A percentile compares a stretch with the other conserved stretches of the same genome.
Conservation (phyloP, 495 filamentous ascomycete species). For the Podospora fimiseda region DNA sequence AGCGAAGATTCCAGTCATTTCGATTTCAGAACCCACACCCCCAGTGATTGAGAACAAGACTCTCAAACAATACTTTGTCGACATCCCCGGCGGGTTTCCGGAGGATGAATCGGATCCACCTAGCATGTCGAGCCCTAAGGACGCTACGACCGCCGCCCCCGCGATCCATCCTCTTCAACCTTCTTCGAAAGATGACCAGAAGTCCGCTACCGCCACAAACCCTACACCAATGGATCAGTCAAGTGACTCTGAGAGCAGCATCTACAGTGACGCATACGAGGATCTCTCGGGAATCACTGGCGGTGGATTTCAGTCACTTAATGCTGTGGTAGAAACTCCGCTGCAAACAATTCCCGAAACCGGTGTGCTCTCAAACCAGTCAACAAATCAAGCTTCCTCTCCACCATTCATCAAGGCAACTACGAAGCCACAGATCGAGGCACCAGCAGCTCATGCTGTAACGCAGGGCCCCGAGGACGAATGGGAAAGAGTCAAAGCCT, state of each 20-base stretch:
- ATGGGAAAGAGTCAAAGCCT: slow-evolving; percentile 57
- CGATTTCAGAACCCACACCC: slow-evolving; percentile 33
- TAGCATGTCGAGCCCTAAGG: neutral
- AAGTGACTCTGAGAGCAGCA: slow-evolving; percentile 44
- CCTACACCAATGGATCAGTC: slow-evolving; percentile 11
- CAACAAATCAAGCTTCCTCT: neutral
- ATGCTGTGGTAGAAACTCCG: slow-evolving; percentile 72
- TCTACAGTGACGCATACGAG: slow-evolving; percentile 87
- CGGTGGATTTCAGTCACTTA: slow-evolving; percentile 73
- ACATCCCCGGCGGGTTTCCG: slow-evolving; percentile 42
- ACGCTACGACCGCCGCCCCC: neutral
- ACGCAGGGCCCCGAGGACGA: slow-evolving; percentile 37
- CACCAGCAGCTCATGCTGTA: too few relatives aligned
- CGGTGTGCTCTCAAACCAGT: neutral
- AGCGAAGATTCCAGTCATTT: slow-evolving; percentile 29
- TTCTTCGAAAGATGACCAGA: neutral
- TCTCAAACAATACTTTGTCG: slow-evolving; percentile 21
- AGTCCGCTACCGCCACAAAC: neutral
- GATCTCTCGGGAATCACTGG: slow-evolving; percentile 62
- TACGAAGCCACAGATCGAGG: slow-evolving; percentile 3
- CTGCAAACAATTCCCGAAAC: neutral
- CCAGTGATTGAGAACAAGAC: slow-evolving; percentile 10
- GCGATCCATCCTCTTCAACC: neutral
- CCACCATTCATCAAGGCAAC: neutral
- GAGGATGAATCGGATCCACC: slow-evolving; percentile 29